phyloP scores from a whole-genome alignment of 2,329 filamentous ascomycete genomes.

The Pseudocercospora eumusae region DNA sequence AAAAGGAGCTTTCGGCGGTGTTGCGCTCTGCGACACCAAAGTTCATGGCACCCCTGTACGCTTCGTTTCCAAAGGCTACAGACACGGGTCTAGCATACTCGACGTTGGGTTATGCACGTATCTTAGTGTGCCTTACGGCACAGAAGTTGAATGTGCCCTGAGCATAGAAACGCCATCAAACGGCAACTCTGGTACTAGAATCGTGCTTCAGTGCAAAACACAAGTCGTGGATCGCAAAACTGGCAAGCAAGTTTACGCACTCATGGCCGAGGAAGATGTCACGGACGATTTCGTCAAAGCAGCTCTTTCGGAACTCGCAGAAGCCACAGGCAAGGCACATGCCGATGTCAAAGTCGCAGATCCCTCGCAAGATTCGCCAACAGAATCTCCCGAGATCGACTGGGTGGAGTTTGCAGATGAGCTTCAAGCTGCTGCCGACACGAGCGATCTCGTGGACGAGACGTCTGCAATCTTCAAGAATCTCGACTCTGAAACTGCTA shows the following conservation, averaged over 20 bases:
- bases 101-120: conserved; percentile 34
- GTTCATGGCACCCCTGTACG: conserved; percentile 35
- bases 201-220: conserved; percentile 36
- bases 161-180: conserved; percentile 29
- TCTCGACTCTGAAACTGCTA: conserved; percentile 26
- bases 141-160: conserved; percentile 32
- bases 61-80: conserved; percentile 29
- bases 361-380: conserved; percentile 13
- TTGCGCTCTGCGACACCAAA: conserved; percentile 35
- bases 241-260: conserved; percentile 29
- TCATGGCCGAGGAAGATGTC: conserved; percentile 36
- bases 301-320: conserved; percentile 34
- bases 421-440: conserved; percentile 24
- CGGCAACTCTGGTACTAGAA: conserved; percentile 15
- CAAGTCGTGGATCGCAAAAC: conserved; percentile 34
- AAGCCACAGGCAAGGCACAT: conserved; percentile 15
- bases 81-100: conserved; percentile 25
- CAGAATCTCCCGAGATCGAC: conserved; percentile 28
- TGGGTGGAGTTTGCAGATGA: conserved; percentile 35
- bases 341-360: conserved; percentile 28
- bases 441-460: conserved; percentile 21
- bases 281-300: conserved; percentile 32
- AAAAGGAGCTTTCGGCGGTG: conserved; percentile 24
- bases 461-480: conserved; percentile 17
- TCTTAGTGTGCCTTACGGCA: conserved; percentile 35